Evolutionary conservation across 2,329 filamentous ascomycete genomes (phyloP), one percentile per base, ranked within the genome.

Genomic region (Rhynchosporium secalis): DNA sequence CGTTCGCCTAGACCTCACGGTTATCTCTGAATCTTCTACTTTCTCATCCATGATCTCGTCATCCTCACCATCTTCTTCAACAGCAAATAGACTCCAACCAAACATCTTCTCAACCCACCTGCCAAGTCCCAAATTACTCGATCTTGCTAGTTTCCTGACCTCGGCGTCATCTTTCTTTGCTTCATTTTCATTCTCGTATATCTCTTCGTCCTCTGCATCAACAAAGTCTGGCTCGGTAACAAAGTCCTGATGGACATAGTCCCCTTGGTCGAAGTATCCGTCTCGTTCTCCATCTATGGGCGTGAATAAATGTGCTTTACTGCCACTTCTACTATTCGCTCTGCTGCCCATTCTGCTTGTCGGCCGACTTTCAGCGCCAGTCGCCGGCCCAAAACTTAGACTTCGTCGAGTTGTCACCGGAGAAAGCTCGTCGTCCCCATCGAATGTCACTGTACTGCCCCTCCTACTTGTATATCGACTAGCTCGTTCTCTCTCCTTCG

Each of bases 41-140:
- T 75, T 75, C 41, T 73, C 74, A 52, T 77, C 77, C 43, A 74
- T 73, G 9, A 36, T 12, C 43, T 64, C 58, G 31, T 79, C 77
- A 28, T 81, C 80, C 57, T 85, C 82, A 1, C 83, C 84, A 61
- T 83, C 80, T 71, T 87, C 85, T 56, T 86, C 82, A 4, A 86
- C 83, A 0, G 84, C 79, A 71, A 88, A 88, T 9, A 88, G 76
- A 33, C 80, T 82, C 82, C 85, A 88, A 2, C 82, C 82, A 48
- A 86, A 74, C 62, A 87, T 74, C 63, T 76, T 81, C 63, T 82
- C 82, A 63, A 89, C 79, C 85, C 85, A 88, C 3, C 82, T 81
- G 4, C 80, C 81, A 46, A 83, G 73, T 8, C 82, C 81, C 7
- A 78, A 75, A 54, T 79, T 80, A 58, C 81, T 81, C 20, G 79